Evolutionary conservation across 1,284 basidiomycete species (phyloP), one percentile per base, ranked within the genome.

Genomic region (Termitomyces sp.): DNA sequence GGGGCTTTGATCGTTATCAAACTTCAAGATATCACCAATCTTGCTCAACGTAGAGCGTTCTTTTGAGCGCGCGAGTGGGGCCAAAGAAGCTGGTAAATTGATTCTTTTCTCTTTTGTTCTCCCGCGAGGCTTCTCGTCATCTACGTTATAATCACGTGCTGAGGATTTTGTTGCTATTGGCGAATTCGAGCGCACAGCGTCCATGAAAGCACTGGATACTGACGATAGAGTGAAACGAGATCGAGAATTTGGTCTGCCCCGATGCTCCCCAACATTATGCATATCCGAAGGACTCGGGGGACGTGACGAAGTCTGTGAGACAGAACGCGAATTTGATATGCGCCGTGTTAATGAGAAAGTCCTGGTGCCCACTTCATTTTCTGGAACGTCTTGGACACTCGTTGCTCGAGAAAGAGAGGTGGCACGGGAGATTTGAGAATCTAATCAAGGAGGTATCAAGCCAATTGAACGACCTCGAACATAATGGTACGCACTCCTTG

Each of bases 1-100:
- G 24, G 73, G 72, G 67, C 77, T 76, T 39, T 70, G 66, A 36
- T 82, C 79, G 21, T 80, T 78, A 44, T 79, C 77, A 19, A 68
- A 62, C 48, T 71, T 74, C 31, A 75, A 60, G 8, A 69, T 70
- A 58, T 71, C 74, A 24, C 68, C 70, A 33, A 81, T 60, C 51
- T 64, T 70, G 5, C 61, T 64, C 19, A 73, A 58, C 5, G 68
- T 57, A 44, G 66, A 62, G 36, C 64, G 58, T 54, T 70, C 67
- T 50, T 65, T 68, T 47, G 66, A 63, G 58, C 59, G 60, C 41
- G 43, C 45, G n/a, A 51, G 51, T 26, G 31, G 53, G 15, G 56
- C 60, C 8, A 61, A 57, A 54, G 55, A 56, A 50, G 28, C 61
- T 19, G 45, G 46, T 31, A 55, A 46, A 2, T 31, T 50, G n/a